Evolutionary conservation across 1,284 basidiomycete genomes (phyloP), one percentile per base, ranked within the genome.

Genomic region (Fomes fomentarius): DNA sequence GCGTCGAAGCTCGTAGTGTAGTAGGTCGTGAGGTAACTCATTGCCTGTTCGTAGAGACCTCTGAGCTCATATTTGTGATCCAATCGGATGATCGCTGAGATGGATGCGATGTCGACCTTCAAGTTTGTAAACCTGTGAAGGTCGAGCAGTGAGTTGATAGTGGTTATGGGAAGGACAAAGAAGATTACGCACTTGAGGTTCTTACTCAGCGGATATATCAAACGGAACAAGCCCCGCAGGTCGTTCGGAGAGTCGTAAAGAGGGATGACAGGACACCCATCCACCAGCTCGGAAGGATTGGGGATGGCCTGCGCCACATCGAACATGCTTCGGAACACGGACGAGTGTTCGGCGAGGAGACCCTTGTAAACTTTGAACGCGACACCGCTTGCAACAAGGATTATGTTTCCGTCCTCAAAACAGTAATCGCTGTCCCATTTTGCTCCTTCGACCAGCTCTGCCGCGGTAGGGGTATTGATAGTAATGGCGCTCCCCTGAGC

Each of bases 301-400:
- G 54, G 61, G 5, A 34, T 15, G 1, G 28, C 50, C 37, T 58
- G 56, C 4, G 40, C 52, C 1, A 58, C 26, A 22, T 49, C 40
- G 42, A 65, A 56, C 61, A 66, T 64, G 38, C 50, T 59, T 6
- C 47, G 51, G 39, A 67, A 63, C 1, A 67, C 57, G 7, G 50
- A 22, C 1, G 65, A 67, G 34, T 62, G 57, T 11, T 53, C 52
- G 0, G 56, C 53, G 14, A 66, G 56, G 1, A 63, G 19, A 17
- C 64, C 56, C 14, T 51, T 53, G 47, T 61, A 61, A 2, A 66
- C 56, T 3, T 49, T 41, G 44, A 66, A 66, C 0, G 42, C 41
- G 17, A 50, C 48, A 0, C 17, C 47, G 24, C 49, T 49, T 5
- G 64, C 48, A 7, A 56, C 28, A 7, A 66, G 50, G 11, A 66